These are phyloP conservation scores for Suillus paluster DNA, from an alignment of 768 basidiomycete genomes.

Conservation along the genomic window DNA sequence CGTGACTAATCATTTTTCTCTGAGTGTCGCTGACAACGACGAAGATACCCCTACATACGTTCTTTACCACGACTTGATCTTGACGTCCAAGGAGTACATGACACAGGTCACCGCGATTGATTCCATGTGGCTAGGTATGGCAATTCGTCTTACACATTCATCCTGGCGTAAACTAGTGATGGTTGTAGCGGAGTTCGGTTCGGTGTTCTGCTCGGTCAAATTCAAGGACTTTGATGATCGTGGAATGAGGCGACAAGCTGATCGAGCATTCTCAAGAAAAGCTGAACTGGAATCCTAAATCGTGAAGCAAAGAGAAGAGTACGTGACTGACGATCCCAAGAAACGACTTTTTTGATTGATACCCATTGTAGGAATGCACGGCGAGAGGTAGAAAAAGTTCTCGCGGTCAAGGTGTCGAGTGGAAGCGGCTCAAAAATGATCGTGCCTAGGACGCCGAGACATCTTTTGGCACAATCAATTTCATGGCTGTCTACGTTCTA, in stretches of 20 bases:
- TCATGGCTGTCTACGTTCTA: too few relatives aligned
- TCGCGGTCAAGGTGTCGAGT: conserved; percentile 56
- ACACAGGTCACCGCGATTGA: too few relatives aligned
- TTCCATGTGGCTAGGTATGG: conserved; percentile 95
- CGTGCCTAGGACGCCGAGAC: conserved; percentile 82
- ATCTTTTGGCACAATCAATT: too few relatives aligned
- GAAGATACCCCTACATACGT: conserved; percentile 95
- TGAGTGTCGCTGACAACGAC: conserved; percentile 10
- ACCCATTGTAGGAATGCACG: conserved; percentile 54
- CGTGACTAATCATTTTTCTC: conserved; percentile 32
- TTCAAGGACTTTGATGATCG: conserved; percentile 97
- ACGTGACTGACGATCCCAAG: too few relatives aligned
- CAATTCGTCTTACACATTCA: background rate
- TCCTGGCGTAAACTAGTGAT: conserved; percentile 13
- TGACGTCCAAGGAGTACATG: conserved; percentile 98
- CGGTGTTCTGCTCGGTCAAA: conserved; percentile 96
- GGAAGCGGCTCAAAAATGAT: too few relatives aligned
- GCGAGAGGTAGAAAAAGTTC: conserved; percentile 63
- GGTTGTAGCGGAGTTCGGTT: conserved; percentile 83
- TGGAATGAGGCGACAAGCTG: conserved; percentile 74
- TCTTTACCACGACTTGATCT: conserved; percentile 94
- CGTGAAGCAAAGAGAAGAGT: conserved; percentile 79
- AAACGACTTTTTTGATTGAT: conserved; percentile 12
- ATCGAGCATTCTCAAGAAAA: conserved; percentile 89
- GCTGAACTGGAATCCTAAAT: conserved; percentile 94